A percentile compares a stretch with the other conserved stretches of the same genome.
Evolutionary conservation across 805 yeast genomes (phyloP).

Genomic region (Nakazawaea siamensis): DNA sequence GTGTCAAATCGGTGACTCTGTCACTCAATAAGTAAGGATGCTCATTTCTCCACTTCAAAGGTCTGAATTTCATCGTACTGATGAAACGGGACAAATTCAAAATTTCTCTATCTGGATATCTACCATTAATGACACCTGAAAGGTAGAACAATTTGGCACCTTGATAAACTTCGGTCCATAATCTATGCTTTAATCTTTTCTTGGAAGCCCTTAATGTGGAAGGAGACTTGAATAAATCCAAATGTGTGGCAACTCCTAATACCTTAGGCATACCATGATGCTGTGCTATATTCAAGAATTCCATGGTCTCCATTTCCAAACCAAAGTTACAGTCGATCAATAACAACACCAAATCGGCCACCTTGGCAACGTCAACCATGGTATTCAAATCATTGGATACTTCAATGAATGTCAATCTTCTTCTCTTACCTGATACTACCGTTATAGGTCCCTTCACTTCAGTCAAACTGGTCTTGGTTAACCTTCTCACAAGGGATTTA

Average conservation of each 20-base stretch:
- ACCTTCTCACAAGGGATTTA: slow-evolving; percentile 77
- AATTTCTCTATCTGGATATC: slow-evolving; percentile 96
- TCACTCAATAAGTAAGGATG: slow-evolving; percentile 93
- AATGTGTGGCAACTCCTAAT: slow-evolving; percentile 89
- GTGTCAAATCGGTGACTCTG: slow-evolving; percentile 85
- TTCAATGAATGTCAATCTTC: slow-evolving; percentile 89
- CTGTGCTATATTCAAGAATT: slow-evolving; percentile 88
- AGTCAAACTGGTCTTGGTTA: slow-evolving; percentile 76
- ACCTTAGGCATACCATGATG: slow-evolving; percentile 99
- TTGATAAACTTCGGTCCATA: slow-evolving; percentile 98
- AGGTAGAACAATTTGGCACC: slow-evolving; percentile 95
- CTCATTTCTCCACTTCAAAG: slow-evolving; percentile 98
- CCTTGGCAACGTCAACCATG: slow-evolving; percentile 93
- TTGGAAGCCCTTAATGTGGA: slow-evolving; percentile 86
- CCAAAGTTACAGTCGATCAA: slow-evolving; percentile 97
- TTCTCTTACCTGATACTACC: slow-evolving; percentile 88
- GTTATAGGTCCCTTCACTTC: slow-evolving; percentile 96
- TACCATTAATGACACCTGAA: slow-evolving; percentile 92
- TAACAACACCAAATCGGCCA: slow-evolving; percentile 85
- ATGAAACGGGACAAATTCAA: slow-evolving; percentile 86
- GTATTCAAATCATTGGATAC: slow-evolving; percentile 88
- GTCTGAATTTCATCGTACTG: slow-evolving; percentile 96
- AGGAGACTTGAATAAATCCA: slow-evolving; percentile 87
- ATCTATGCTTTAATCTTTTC: slow-evolving; percentile 84
- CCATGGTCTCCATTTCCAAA: slow-evolving; percentile 99